Evolutionary conservation across 805 yeast genomes (phyloP).

Genomic region (Isabelozyma gotoi): DNA sequence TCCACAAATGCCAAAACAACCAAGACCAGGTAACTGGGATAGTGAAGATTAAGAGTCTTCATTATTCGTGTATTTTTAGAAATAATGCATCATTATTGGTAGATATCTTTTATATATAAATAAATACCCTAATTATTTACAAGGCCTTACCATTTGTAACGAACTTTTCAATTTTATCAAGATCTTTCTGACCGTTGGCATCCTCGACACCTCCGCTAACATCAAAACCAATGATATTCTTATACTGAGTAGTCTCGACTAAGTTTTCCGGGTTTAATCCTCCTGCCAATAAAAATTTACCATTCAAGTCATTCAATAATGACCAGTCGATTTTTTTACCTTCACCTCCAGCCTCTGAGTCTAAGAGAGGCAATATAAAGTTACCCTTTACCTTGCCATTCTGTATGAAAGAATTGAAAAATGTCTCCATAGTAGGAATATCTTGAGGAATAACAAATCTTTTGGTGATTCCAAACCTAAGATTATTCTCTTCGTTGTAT

Average conservation of each 20-base stretch:
- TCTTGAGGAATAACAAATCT: slow-evolving; percentile 65
- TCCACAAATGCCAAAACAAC: slow-evolving; percentile 83
- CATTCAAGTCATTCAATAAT: slow-evolving; percentile 34
- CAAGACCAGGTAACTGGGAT: slow-evolving; percentile 94
- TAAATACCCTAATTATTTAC: no score
- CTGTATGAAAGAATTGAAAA: slow-evolving; percentile 11
- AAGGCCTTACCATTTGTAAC: slow-evolving; percentile 48
- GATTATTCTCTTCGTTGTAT: slow-evolving; percentile 29
- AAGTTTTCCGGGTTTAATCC: slow-evolving; percentile 83
- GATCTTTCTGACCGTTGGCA: slow-evolving; percentile 70
- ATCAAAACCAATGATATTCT: slow-evolving; percentile 84
- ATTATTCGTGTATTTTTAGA: neutral
- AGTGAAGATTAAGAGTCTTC: slow-evolving; percentile 65
- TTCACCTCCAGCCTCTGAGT: slow-evolving; percentile 90
- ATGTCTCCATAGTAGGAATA: slow-evolving; percentile 29
- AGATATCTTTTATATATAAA: no score
- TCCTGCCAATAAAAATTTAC: slow-evolving; percentile 75
- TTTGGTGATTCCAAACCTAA: slow-evolving; percentile 63
- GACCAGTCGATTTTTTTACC: slow-evolving; percentile 81
- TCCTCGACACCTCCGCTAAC: slow-evolving; percentile 93
- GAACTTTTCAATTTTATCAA: slow-evolving; percentile 58
- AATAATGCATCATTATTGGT: neutral
- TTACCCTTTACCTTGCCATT: slow-evolving; percentile 14
- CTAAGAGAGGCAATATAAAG: slow-evolving; percentile 65
- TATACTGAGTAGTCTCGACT: slow-evolving; percentile 41